Conservation (phyloP, 495 filamentous ascomycete genomes). For the Lasiosphaeris hirsuta region DNA sequence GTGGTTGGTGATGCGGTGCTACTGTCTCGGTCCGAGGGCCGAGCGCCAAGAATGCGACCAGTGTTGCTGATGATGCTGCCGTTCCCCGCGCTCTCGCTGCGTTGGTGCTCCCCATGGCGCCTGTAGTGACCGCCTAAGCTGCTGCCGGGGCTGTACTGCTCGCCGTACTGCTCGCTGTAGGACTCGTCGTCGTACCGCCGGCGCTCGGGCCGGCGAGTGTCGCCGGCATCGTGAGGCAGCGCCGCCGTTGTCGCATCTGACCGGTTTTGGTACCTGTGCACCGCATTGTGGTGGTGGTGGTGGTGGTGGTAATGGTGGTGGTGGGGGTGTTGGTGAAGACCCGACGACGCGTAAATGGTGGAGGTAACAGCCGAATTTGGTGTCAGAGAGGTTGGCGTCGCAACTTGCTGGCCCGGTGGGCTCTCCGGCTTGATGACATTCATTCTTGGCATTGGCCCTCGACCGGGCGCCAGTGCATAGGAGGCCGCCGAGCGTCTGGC, state of each 20-base stretch:
- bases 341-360: conserved; percentile 40
- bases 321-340: background rate
- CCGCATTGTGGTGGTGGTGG: conserved; percentile 5
- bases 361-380: conserved; percentile 29
- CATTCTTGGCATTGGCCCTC: conserved; percentile 7
- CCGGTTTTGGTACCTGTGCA: conserved; percentile 12
- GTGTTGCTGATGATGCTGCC: conserved; percentile 16
- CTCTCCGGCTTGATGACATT: conserved; percentile 11
- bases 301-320: background rate
- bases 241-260: conserved; percentile 1
- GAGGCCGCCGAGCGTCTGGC: background rate
- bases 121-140: background rate
- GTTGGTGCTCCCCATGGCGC: conserved; percentile 4
- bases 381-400: conserved; percentile 11
- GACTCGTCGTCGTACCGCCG: conserved; percentile 2
- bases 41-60: conserved; percentile 12
- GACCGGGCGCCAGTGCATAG: background rate
- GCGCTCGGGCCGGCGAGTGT: background rate
- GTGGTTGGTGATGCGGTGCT: conserved; percentile 31
- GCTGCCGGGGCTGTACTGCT: conserved; percentile 3
- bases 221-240: background rate
- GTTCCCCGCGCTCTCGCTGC: conserved; percentile 5
- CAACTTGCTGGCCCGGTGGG: conserved; percentile 11
- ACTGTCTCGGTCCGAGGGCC: conserved; percentile 21
- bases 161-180: conserved; percentile 5